These are phyloP conservation scores for Leccinum griseonigrum DNA, from an alignment of 1,284 basidiomycete genomes.

Conservation along the genomic window DNA sequence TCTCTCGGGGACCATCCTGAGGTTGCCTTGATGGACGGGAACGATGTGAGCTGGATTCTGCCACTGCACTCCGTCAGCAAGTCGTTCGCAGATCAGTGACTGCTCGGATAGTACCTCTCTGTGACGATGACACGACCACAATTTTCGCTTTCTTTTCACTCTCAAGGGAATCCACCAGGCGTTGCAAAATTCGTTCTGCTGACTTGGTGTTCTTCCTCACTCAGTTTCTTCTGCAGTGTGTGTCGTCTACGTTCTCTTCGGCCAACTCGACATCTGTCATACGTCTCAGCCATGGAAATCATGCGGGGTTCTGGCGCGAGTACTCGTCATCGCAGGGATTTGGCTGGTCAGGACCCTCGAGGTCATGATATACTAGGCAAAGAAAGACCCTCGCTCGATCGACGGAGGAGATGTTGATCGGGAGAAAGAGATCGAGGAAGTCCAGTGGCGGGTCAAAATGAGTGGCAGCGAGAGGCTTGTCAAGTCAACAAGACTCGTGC, in stretches of 20 bases:
- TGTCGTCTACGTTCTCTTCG: slow-evolving; percentile 60
- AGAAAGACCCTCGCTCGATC: slow-evolving; percentile 76
- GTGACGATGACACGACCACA: slow-evolving; percentile 21
- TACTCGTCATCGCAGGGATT: slow-evolving; percentile 70
- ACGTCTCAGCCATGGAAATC: slow-evolving; percentile 52
- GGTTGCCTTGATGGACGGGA: slow-evolving; percentile 26
- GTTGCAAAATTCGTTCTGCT: slow-evolving; percentile 60
- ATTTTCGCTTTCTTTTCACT: slow-evolving; percentile 47
- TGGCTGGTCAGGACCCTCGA: slow-evolving; percentile 53
- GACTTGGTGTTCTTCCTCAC: slow-evolving; percentile 65
- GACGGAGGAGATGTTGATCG: slow-evolving; percentile 66
- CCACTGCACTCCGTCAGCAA: slow-evolving; percentile 16
- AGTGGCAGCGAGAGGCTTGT: slow-evolving; percentile 60
- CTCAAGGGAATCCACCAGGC: slow-evolving; percentile 49
- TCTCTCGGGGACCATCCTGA: slow-evolving; percentile 32
- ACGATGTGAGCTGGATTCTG: slow-evolving; percentile 27
- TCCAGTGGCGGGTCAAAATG: slow-evolving; percentile 77
- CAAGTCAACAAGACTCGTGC: slow-evolving; percentile 6
- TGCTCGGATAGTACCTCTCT: slow-evolving; percentile 24
- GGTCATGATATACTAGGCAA: slow-evolving; percentile 76
- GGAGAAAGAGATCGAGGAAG: slow-evolving; percentile 80
- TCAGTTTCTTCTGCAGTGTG: slow-evolving; percentile 57
- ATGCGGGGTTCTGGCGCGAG: slow-evolving; percentile 46
- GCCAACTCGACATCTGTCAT: slow-evolving; percentile 48
- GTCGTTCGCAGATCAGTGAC: not conserved